These are phyloP conservation scores for Rhynchospora pubera DNA, from an alignment of 176 grass and related monocot species.

Conservation along the genomic window DNA sequence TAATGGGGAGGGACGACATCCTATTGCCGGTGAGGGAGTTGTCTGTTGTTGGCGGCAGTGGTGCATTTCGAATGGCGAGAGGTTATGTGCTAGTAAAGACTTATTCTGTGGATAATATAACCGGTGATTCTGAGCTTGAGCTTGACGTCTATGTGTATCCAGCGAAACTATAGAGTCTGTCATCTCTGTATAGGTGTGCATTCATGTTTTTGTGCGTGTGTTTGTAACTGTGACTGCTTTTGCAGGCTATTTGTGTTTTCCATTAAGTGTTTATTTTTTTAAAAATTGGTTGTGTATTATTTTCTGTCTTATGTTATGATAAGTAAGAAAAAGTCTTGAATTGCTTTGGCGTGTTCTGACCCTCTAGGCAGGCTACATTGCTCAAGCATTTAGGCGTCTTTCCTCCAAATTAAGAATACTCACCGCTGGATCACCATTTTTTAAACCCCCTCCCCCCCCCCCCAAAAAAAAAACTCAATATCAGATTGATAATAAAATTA, in stretches of 20 bases:
- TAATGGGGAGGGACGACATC: constrained; percentile 4
- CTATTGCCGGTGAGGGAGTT: neutral
- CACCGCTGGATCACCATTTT: too few relatives aligned
- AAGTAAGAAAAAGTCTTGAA: neutral
- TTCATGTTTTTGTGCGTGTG: neutral
- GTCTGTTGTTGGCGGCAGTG: constrained; percentile 12
- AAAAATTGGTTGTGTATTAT: neutral
- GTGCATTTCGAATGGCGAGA: constrained; percentile 15
- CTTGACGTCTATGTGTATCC: constrained; percentile 20
- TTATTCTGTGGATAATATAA: neutral
- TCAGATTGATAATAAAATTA: too few relatives aligned
- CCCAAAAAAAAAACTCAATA: too few relatives aligned
- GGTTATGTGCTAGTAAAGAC: constrained; percentile 18
- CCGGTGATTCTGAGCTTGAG: constrained; percentile 14
- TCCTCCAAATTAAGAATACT: too few relatives aligned
- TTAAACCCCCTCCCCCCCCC: too few relatives aligned
- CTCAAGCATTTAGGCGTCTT: neutral
- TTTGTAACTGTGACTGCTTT: neutral
- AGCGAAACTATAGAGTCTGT: neutral
- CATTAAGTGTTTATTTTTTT: neutral
- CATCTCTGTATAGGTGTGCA: neutral
- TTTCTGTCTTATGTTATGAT: neutral
- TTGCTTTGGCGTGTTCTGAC: neutral
- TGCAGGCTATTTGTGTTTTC: neutral
- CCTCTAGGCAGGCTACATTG: neutral